Conservation (phyloP, 371 early-diverging fungal genomes). For the Funneliformis caledonium region DNA sequence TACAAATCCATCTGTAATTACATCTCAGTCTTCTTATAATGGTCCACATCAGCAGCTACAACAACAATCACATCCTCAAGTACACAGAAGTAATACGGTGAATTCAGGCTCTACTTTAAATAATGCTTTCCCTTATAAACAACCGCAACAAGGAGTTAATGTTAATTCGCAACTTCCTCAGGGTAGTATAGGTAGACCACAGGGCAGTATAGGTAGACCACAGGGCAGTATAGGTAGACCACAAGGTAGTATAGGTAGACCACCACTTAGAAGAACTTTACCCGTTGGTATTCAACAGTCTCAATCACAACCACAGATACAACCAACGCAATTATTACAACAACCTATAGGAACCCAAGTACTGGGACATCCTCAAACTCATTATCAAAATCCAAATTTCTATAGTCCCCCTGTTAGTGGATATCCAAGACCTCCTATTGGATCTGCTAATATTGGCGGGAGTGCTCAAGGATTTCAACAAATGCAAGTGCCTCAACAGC, state of each 20-base stretch:
- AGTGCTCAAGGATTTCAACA: background rate
- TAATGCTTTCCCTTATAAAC: background rate
- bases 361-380: background rate
- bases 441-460: background rate
- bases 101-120: background rate
- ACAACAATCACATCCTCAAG: background rate
- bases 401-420: background rate
- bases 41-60: background rate
- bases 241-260: too few relatives aligned
- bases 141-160: background rate
- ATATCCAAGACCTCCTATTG: background rate
- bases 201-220: too few relatives aligned
- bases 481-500: background rate
- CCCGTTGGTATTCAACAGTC: background rate
- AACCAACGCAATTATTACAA: background rate
- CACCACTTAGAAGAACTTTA: background rate
- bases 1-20: background rate
- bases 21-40: background rate
- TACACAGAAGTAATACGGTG: background rate
- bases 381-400: constrained; percentile 14
- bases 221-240: too few relatives aligned
- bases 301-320: background rate
- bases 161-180: background rate
- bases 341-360: background rate
- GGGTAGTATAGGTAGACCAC: too few relatives aligned